A percentile compares a stretch with the other conserved stretches of the same genome.
These are phyloP conservation scores for Penicillium sp. DNA, from an alignment of 2,329 filamentous ascomycete species.

Conservation along the genomic window DNA sequence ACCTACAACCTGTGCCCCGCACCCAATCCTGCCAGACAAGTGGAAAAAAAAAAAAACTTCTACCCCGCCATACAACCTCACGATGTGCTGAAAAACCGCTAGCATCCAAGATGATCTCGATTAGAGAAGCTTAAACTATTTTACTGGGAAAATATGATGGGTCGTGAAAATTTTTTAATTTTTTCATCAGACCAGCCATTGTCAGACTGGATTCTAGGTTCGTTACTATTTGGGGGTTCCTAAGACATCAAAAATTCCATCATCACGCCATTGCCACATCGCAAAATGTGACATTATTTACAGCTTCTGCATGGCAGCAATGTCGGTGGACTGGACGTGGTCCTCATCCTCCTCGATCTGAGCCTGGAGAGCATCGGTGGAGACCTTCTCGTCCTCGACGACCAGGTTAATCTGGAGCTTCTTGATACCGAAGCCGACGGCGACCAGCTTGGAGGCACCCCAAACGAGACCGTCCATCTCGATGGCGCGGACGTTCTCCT, in stretches of 20 bases:
- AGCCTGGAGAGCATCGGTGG: constrained; percentile 81
- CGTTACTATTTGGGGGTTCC: constrained; percentile 42
- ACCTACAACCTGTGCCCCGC: background rate
- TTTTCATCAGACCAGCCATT: constrained; percentile 39
- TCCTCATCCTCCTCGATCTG: constrained; percentile 87
- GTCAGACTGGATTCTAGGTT: constrained; percentile 37
- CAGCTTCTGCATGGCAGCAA: constrained; percentile 89
- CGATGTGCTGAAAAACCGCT: background rate
- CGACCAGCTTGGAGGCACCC: constrained; percentile 86
- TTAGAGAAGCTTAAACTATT: background rate
- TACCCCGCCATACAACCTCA: constrained; percentile 3
- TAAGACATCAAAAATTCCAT: constrained; percentile 43
- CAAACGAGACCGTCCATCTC: constrained; percentile 94
- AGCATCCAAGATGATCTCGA: background rate
- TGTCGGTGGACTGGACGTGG: constrained; percentile 90
- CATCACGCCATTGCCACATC: constrained; percentile 40
- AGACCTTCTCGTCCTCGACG: constrained; percentile 95
- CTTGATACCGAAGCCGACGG: constrained; percentile 96
- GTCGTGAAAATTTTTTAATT: constrained; percentile 34
- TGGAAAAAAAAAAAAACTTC: background rate
- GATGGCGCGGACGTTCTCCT: constrained; percentile 78
- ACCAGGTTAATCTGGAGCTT: constrained; percentile 99
- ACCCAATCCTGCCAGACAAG: background rate
- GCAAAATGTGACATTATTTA: constrained; percentile 56
- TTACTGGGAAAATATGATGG: background rate